Base-by-base conservation (phyloP, 2,329 filamentous ascomycete species). In the Sporothrix globosa region DNA sequence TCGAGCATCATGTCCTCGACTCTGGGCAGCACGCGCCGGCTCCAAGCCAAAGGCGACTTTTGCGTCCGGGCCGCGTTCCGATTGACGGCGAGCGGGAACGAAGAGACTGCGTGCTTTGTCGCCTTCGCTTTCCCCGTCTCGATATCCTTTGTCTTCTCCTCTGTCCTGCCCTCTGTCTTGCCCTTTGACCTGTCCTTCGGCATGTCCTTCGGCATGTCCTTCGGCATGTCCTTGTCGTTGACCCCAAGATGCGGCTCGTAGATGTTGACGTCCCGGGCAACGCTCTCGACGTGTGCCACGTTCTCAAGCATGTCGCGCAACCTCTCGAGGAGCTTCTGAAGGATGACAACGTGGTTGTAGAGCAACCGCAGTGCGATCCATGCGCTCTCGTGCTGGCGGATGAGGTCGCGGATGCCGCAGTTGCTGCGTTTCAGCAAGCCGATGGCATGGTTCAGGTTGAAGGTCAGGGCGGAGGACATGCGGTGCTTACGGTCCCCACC, bases 271-370 rank as follows among this genome's bases (percentile, higher is more conserved):
- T 34, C 14, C 19, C 21, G 41, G 24, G 69, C 69, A 2, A 70
- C 61, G 53, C 30, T 46, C 27, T 46, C 69, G 10, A 67, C 46
- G n/a, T 70, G 53, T n/a, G 54, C 10, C 27, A 53, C 5, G 34
- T 70, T 41, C 5, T 44, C 2, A 24, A 69, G 54, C 68, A 69
- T 66, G 39, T 69, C 68, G 50, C 50, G 68, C 58, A 66, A 14
- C 21, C 60, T 50, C 48, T 69, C 58, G 11, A 69, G 24, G 60
- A 65, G 58, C 39, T 66, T 69, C 34, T 66, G 58, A 34, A 69
- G 60, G 7, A 69, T 48, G 50, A 69, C 39, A 48, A 69, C 60
- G 10, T n/a, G 48, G 53, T 70, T 70, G 69, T 67, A 70, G 7
- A 68, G 53, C 5, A 30, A 1, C 39, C 61, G 41, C 60, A 70